Evolutionary conservation across 768 basidiomycete genomes (phyloP), one percentile per base, ranked within the genome.

Genomic region (Tulasnella sp.): DNA sequence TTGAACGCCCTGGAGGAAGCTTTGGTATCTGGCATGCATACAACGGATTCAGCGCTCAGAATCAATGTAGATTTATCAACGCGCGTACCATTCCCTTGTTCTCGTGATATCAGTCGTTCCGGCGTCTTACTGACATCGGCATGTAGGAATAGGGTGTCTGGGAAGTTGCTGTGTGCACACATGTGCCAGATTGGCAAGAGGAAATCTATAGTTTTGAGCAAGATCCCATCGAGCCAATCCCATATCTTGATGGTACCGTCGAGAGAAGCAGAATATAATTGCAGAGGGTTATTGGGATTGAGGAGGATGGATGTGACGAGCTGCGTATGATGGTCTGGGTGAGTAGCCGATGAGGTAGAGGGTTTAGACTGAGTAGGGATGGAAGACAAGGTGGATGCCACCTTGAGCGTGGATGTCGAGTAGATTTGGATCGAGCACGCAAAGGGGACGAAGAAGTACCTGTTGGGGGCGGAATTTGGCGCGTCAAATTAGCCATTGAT

Each of bases 371-470:
- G 52, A 12, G 64, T 63, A 65, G 74, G 49, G 73, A 83, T 63
- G 72, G 71, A 74, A 15, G 82, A 81, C n/a, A 96, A 75, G 0
- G 87, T 90, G 27, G 91, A 89, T 45, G 93, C 81, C 50, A 92
- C 77, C 65, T 85, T 76, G 12, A 89, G 85, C 22, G 85, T 86
- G 24, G 78, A 66, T 25, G 80, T 79, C n/a, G 91, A 87, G 69
- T 91, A 80, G 61, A 97, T 87, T 70, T 90, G 86, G 61, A 97
- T 80, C 3, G 83, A 79, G 7, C 83, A 75, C n/a, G 87, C 86
- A 11, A 83, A 79, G 45, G 92, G 79, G 46, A 87, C 81, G 71
- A 97, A 92, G 76, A 91, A 93, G 73, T 94, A 89, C 67, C 94
- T 76, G 53, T 56, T 25, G 44, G 88, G 58, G 25, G n/a, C 52